phyloP scores from a whole-genome alignment of 2,329 filamentous ascomycete genomes.

The Leptographium wingfieldii region DNA sequence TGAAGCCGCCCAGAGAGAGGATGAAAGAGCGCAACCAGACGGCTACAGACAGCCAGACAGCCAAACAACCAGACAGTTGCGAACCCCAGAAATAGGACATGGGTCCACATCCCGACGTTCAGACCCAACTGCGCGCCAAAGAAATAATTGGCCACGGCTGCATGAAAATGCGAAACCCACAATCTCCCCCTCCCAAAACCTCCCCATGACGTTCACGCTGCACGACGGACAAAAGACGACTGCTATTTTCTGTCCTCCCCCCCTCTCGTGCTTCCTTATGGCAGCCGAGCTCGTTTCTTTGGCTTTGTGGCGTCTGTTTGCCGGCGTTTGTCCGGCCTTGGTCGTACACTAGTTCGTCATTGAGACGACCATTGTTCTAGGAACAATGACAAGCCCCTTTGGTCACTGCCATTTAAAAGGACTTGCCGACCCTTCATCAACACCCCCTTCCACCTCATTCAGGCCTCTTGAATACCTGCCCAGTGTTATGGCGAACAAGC shows the following conservation, averaged over 20 bases:
- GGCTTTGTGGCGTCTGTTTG: not conserved
- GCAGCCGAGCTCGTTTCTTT: not conserved
- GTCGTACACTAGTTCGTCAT: not conserved
- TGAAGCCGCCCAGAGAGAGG: not conserved
- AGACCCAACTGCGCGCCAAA: constrained; percentile 7
- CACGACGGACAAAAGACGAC: not conserved
- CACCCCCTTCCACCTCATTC: not conserved
- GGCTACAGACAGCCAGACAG: not conserved
- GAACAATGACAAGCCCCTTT: not conserved
- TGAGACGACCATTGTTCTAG: not conserved
- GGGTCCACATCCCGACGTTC: not conserved
- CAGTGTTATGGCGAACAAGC: not conserved
- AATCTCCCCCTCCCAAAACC: not conserved
- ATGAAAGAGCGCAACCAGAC: not conserved
- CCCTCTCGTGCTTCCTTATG: not conserved
- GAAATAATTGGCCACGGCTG: constrained; percentile 9
- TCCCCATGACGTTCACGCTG: not conserved
- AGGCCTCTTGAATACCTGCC: not conserved
- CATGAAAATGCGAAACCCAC: constrained; percentile 10
- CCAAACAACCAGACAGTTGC: not conserved
- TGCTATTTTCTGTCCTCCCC: not conserved
- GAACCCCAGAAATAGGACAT: not conserved
- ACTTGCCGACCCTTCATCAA: not conserved
- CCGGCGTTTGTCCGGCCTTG: not conserved
- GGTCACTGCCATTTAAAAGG: not conserved